Evolutionary conservation across 352 stramenopile genomes (phyloP), one percentile per base, ranked within the genome.

Genomic region (Globisporangium irregulare): DNA sequence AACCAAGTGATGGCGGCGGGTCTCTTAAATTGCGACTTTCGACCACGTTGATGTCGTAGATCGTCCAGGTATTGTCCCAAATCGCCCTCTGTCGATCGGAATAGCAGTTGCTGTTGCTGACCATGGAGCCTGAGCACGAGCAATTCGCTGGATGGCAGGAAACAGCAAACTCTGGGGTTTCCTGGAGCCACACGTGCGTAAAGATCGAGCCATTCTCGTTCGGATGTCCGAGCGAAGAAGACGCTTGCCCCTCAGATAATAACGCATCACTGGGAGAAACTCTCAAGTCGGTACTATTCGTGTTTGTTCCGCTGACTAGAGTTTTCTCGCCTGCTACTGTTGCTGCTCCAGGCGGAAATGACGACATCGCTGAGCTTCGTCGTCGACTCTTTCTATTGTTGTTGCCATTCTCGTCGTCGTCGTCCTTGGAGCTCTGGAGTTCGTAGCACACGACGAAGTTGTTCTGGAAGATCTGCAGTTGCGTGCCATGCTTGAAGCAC

Each of bases 401-500:
- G 27, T 41, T 43, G 54, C 29, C 36, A n/a, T 12, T 10, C 14
- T 46, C 38, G 6, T 20, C 38, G 18, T 61, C 32, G 22, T 56
- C 56, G 41, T 62, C 36, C 27, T 62, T 64, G n/a, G n/a, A 36
- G 6, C 20, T 48, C 24, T 66, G 56, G 0, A 60, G 48, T 29
- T 79, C 64, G 53, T 79, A 77, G 61, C 70, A 77, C 12, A 79
- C 59, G 22, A 73, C 60, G 14, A 27, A 22, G 7, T 27, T 64
- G 41, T 69, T 69, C 36, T 79, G 73, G n/a, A 70, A 53, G 38
- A 79, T 38, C 46, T 75, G 57, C 6, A 71, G 20, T 7, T 32
- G 29, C 9, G n/a, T 25, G 18, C 64, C 68, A 24, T 71, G 34
- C 0, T 14, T 59, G 48, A 79, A 67, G 58, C 64, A 68, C n/a